Base-by-base conservation (phyloP, 169 alveolate species). In the Plasmodium fragile region DNA sequence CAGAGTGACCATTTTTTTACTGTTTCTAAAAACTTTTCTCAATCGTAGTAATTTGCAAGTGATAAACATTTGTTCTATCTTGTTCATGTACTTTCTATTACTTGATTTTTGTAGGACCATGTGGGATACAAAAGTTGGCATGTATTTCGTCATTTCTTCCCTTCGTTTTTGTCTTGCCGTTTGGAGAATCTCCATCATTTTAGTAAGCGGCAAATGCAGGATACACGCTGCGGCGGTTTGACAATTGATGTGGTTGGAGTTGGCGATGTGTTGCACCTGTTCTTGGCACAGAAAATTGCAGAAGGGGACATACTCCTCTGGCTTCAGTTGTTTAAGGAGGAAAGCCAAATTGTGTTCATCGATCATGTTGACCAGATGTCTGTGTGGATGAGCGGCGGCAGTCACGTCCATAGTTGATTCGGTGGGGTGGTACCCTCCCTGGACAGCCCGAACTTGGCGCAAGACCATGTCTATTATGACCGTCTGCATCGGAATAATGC, bases 41-140 rank as follows among this genome's bases (percentile, higher is more conserved):
- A 89, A 30, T 36, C 81, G 41, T 13, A 89, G 73, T 36, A 77
- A 79, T 39, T 13, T 80, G 82, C 89, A 89, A 39, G 45, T 65
- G 52, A 79, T 77, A 69, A 89, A 89, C 82, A 89, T 89, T 55
- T 78, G 83, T 25, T 89, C 91, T 79, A 89, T 79, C 71, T 28
- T 55, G 77, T 36, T 89, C 30, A 89, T 45, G 69, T 39, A 25
- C 16, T 53, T 78, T 7, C 43, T 34, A 32, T 39, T 52, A 43
- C 45, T 69, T 34, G 49, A 3, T 22, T 16, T n/a, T 1, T 65
- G 72, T n/a, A 39, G 49, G 45, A 89, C 52, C 18, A 18, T 18
- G 18, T 89, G 83, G 13, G 70, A 78, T 6, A 89, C 52, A 36
- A 39, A 78, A 22, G 28, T 55, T 8, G 94, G 94, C 10, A 89